Conservation (phyloP, 2,329 filamentous ascomycete genomes). For the Paraphaeosphaeria sporulosa region DNA sequence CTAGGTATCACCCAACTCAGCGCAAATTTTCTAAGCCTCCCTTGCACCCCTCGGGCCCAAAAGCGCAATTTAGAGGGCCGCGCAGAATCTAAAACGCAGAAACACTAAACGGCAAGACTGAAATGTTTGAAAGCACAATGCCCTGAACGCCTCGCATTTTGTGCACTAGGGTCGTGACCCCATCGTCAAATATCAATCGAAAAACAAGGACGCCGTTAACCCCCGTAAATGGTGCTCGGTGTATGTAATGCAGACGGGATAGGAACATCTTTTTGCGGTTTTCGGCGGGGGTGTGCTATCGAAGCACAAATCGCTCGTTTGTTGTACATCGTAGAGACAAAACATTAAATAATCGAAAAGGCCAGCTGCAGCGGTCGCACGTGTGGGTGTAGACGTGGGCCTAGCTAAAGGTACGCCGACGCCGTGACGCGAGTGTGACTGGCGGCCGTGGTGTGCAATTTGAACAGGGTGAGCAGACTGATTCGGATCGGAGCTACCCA, state of each 20-base stretch:
- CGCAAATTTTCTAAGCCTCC: constrained; percentile 7
- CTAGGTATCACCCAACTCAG: constrained; percentile 5
- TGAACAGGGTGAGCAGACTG: constrained; percentile 20
- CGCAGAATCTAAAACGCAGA: not conserved
- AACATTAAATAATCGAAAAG: constrained; percentile 20
- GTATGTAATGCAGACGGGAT: constrained; percentile 18
- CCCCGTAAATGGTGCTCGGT: constrained; percentile 10
- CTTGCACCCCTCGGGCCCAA: not conserved
- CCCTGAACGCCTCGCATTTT: constrained; percentile 21
- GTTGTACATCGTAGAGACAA: constrained; percentile 28
- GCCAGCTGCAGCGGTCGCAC: constrained; percentile 14
- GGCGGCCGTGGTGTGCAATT: constrained; percentile 20
- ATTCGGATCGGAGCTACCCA: constrained; percentile 29
- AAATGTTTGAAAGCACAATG: constrained; percentile 9
- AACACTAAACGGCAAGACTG: not conserved
- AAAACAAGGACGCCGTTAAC: constrained; percentile 9
- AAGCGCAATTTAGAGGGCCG: constrained; percentile 18
- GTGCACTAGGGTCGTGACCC: constrained; percentile 11
- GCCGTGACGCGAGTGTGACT: constrained; percentile 20
- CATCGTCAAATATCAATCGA: constrained; percentile 9
- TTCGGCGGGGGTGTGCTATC: constrained; percentile 13
- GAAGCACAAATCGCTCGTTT: constrained; percentile 20
- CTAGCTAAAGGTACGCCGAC: constrained; percentile 48
- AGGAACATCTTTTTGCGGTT: constrained; percentile 13
- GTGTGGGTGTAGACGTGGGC: constrained; percentile 39